Base-by-base conservation (phyloP, 352 stramenopile genomes). In the Pythium coloratum region DNA sequence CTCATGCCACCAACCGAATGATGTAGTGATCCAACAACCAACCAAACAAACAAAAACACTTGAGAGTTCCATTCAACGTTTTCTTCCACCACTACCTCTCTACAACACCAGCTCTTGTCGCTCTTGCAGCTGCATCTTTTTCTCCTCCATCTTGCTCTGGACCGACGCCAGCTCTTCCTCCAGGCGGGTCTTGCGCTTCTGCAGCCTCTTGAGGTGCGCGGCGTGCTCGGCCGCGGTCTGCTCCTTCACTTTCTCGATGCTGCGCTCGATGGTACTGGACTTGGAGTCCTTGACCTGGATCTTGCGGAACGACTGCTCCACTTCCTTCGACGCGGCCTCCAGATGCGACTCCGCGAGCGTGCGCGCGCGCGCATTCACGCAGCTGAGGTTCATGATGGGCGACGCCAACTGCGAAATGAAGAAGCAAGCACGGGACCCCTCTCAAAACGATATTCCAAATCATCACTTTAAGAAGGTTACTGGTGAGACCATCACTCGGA, bases 281-380 rank as follows among this genome's bases (percentile, higher is more conserved):
- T 77, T 82, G 40, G 34, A 75, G 47, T 92, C 80, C 40, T 81
- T 84, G 66, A 79, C 72, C 59, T 91, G 79, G 55, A 92, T 77
- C 38, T 72, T 70, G 50, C 73, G 75, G 66, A 89, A 90, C 28
- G 79, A 72, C 36, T 66, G 67, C 66, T 91, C 82, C 30, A 83
- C 82, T 47, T 84, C 66, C 71, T 88, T 89, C 30, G 82, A 92
- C 33, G 82, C 82, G 7, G 57, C 81, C 67, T 92, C 84, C 30
- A 92, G 76, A 63, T 91, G 76, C 72, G 75, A 84, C 62, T 92
- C 82, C 59, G 77, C 72, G 65, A 80, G 76, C 38, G 83, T 68
- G 24, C 67, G 70, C 33, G 78, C 62, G 26, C 84, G 84, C 6
- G 81, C 74, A 54, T 75, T 88, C 58, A 89, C 77, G 70, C 84